Percentiles rank a stretch among this genome's conserved stretches.
Conservation (phyloP, 2,329 filamentous ascomycete genomes). For the Hymenoscyphus fructigenus region DNA sequence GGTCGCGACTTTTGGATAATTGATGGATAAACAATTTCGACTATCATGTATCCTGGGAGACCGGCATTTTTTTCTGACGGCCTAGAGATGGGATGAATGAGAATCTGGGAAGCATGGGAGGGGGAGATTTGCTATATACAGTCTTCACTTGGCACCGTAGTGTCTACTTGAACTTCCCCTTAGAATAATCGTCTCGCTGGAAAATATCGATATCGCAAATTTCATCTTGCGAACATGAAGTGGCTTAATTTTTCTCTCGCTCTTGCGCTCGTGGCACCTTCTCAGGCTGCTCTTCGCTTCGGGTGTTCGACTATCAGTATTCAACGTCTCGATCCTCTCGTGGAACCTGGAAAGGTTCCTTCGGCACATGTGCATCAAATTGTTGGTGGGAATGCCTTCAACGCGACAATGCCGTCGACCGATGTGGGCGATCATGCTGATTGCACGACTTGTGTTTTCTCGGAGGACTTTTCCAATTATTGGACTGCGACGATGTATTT, state of each 20-base stretch:
- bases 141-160: not conserved
- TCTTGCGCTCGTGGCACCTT: conserved; percentile 8
- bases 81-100: not conserved
- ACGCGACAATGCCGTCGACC: conserved; percentile 38
- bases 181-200: not conserved
- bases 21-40: conserved; percentile 5
- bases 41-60: not conserved
- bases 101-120: not conserved
- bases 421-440: conserved; percentile 33
- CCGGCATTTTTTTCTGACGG: conserved; percentile 8
- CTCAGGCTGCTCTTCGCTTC: conserved; percentile 20
- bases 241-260: conserved; percentile 6
- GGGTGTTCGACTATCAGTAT: conserved; percentile 19
- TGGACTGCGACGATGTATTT: conserved; percentile 37
- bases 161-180: not conserved
- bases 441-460: conserved; percentile 37
- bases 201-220: not conserved
- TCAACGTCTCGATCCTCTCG: conserved; percentile 20
- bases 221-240: conserved; percentile 15
- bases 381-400: conserved; percentile 39
- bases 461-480: conserved; percentile 39
- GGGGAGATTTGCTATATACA: not conserved
- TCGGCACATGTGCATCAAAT: conserved; percentile 21
- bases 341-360: conserved; percentile 16
- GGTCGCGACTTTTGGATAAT: conserved; percentile 5